A percentile compares a stretch with the other conserved stretches of the same genome.
These are phyloP conservation scores for Nakazawaea molendinolei DNA, from an alignment of 805 yeast species.

Conservation along the genomic window DNA sequence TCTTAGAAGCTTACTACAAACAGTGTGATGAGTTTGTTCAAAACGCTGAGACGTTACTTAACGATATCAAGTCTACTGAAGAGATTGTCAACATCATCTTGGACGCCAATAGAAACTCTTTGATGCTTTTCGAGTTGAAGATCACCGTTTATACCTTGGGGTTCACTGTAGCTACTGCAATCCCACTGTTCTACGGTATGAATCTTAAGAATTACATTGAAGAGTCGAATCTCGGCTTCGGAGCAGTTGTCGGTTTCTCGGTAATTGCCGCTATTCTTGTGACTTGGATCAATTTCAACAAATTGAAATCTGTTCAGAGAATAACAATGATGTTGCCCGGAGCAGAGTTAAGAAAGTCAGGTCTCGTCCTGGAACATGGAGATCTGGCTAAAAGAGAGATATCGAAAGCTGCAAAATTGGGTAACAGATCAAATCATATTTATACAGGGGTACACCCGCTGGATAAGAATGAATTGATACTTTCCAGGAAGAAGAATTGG, in stretches of 20 bases:
- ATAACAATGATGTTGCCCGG: constrained; percentile 50
- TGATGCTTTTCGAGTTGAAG: constrained; percentile 81
- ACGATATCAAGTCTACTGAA: constrained; percentile 84
- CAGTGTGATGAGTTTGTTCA: constrained; percentile 93
- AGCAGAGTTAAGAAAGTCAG: constrained; percentile 1
- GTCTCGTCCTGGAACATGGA: constrained; percentile 9
- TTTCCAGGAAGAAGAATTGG: constrained; percentile 17
- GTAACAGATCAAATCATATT: constrained; percentile 5
- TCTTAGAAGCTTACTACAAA: constrained; percentile 81
- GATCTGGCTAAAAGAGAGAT: constrained; percentile 18
- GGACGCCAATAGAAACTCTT: constrained; percentile 85
- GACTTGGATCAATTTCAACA: constrained; percentile 49
- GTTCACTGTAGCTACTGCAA: constrained; percentile 72
- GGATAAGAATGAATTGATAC: background rate
- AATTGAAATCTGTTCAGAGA: constrained; percentile 54
- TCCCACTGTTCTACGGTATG: constrained; percentile 91
- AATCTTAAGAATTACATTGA: constrained; percentile 74
- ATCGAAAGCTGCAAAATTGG: constrained; percentile 3
- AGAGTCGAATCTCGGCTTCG: constrained; percentile 59
- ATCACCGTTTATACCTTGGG: constrained; percentile 82
- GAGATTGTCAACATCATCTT: constrained; percentile 87
- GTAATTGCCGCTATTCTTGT: constrained; percentile 26
- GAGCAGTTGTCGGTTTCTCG: constrained; percentile 37
- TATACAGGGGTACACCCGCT: constrained; percentile 3
- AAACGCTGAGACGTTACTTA: constrained; percentile 74